Conservation (phyloP, 2,329 filamentous ascomycete genomes). For the Tolypocladium tropicale region DNA sequence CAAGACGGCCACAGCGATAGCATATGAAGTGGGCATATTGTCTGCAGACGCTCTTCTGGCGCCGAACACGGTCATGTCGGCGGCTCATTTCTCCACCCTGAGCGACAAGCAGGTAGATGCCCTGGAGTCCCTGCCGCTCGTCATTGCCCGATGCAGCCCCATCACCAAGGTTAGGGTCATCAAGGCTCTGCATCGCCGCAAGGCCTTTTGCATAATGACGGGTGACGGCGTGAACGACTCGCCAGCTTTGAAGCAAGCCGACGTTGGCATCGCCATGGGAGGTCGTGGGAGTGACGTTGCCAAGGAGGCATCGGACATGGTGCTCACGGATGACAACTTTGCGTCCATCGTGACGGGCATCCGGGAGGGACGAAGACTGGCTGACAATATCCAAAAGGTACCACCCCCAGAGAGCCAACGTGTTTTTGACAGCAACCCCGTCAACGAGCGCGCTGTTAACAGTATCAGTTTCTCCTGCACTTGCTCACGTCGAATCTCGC, state of each 20-base stretch:
- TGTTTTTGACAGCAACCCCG: neutral
- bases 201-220: slow-evolving; percentile 63
- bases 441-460: slow-evolving; percentile 6
- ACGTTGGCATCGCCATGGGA: slow-evolving; percentile 70
- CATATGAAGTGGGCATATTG: slow-evolving; percentile 54
- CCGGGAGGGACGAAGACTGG: slow-evolving; percentile 57
- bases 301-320: slow-evolving; percentile 78
- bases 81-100: slow-evolving; percentile 51
- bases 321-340: slow-evolving; percentile 82
- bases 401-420: neutral
- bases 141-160: slow-evolving; percentile 60
- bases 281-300: slow-evolving; percentile 61
- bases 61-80: slow-evolving; percentile 46
- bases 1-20: slow-evolving; percentile 56
- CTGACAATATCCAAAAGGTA: slow-evolving; percentile 68
- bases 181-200: slow-evolving; percentile 59
- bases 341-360: slow-evolving; percentile 68
- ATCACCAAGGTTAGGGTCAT: slow-evolving; percentile 68
- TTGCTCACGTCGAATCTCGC: slow-evolving; percentile 61
- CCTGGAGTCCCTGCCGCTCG: slow-evolving; percentile 50
- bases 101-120: slow-evolving; percentile 52
- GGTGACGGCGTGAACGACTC: slow-evolving; percentile 69
- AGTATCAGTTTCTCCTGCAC: slow-evolving; percentile 46
- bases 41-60: slow-evolving; percentile 22
- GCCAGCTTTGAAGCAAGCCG: slow-evolving; percentile 60